phyloP scores from a whole-genome alignment of 1,139 yeast species.

The Candida sanyaensis region DNA sequence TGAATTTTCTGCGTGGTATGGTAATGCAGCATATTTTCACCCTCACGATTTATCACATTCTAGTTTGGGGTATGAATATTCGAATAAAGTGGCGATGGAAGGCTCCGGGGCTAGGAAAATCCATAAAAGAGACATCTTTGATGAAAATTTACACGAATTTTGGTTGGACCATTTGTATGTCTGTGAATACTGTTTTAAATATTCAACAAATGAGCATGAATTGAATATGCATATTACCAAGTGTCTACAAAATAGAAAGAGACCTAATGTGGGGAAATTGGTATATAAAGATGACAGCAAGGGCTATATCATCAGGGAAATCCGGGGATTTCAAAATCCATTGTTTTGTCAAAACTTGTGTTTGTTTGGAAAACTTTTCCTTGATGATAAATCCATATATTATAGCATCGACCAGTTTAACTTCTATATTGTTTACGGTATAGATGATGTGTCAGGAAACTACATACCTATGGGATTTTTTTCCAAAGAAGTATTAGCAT shows the following conservation, averaged over 20 bases:
- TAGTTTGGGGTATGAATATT: slow-evolving; percentile 30
- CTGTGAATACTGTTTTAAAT: slow-evolving; percentile 84
- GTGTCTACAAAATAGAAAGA: slow-evolving; percentile 44
- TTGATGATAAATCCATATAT: slow-evolving; percentile 89
- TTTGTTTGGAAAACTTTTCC: slow-evolving; percentile 80
- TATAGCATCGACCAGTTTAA: slow-evolving; percentile 79
- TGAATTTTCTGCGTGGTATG: slow-evolving; percentile 81
- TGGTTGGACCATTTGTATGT: slow-evolving; percentile 69
- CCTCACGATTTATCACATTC: slow-evolving; percentile 24
- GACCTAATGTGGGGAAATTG: slow-evolving; percentile 58
- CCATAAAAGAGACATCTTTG: slow-evolving; percentile 9
- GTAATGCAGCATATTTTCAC: slow-evolving; percentile 73
- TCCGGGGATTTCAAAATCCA: slow-evolving; percentile 63
- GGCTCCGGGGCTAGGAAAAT: slow-evolving; percentile 16
- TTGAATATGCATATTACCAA: slow-evolving; percentile 42
- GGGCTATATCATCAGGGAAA: slow-evolving; percentile 53
- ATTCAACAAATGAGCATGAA: slow-evolving; percentile 48
- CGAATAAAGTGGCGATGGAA: slow-evolving; percentile 22
- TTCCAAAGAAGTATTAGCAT: slow-evolving; percentile 81
- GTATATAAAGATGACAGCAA: slow-evolving; percentile 63
- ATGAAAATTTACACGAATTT: slow-evolving; percentile 12
- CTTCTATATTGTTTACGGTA: slow-evolving; percentile 71
- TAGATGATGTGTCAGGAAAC: slow-evolving; percentile 21
- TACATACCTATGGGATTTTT: slow-evolving; percentile 82
- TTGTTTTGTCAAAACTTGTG: slow-evolving; percentile 82